Conservation (phyloP, 768 basidiomycete genomes). For the Pulveroboletus sp. region DNA sequence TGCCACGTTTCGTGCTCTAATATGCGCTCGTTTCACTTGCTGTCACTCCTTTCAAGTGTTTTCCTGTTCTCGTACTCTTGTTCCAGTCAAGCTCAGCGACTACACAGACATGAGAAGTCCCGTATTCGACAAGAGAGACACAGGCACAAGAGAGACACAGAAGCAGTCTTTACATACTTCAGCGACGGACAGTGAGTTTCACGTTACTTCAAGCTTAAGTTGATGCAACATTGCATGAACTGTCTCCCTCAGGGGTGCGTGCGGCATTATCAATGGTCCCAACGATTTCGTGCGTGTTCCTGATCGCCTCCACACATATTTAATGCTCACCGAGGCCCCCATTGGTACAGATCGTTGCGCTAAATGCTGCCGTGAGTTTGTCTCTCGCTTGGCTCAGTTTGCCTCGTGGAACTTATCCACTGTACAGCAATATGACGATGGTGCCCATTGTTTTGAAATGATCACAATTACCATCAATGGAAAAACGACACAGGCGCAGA, state of each 20-base stretch:
- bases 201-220: too few relatives aligned
- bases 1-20: slow-evolving; percentile 10
- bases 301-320: background rate
- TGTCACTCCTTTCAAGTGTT: slow-evolving; percentile 22
- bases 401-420: background rate
- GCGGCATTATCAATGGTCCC: slow-evolving; percentile 25
- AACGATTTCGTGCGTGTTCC: slow-evolving; percentile 25
- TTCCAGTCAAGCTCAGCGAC: slow-evolving; percentile 7
- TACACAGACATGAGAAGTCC: slow-evolving; percentile 9
- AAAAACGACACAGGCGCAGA: slow-evolving; percentile 39
- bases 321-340: background rate
- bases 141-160: slow-evolving; percentile 18
- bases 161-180: slow-evolving; percentile 27
- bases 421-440: slow-evolving; percentile 38
- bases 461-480: slow-evolving; percentile 42
- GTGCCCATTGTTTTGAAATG: slow-evolving; percentile 41
- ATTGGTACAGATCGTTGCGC: slow-evolving; percentile 44
- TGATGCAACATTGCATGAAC: background rate
- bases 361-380: slow-evolving; percentile 37
- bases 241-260: slow-evolving; percentile 38
- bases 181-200: slow-evolving; percentile 22
- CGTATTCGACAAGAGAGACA: slow-evolving; percentile 12
- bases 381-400: background rate
- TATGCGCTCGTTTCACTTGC: slow-evolving; percentile 28
- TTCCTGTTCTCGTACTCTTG: slow-evolving; percentile 14